Conservation (phyloP, 495 filamentous ascomycete species). For the Talaromyces trachyspermus region DNA sequence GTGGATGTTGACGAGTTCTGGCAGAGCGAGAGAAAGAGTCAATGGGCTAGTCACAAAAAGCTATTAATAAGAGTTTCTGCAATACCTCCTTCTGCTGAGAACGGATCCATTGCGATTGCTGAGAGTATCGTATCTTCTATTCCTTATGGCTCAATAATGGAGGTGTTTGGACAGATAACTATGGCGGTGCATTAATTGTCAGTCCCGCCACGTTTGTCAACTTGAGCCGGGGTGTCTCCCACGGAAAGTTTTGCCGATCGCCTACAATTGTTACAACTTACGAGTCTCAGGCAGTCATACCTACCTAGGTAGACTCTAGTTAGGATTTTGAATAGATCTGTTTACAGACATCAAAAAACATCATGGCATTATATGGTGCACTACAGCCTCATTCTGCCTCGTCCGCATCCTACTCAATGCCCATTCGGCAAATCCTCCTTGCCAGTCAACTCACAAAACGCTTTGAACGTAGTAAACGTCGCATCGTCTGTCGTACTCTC, state of each 20-base stretch:
- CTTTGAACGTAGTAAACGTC: conserved; percentile 84
- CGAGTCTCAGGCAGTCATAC: no score
- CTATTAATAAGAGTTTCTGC: no score
- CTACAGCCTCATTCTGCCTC: conserved; percentile 1
- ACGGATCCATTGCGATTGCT: conserved; percentile 69
- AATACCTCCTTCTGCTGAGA: conserved; percentile 77
- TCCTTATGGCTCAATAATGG: not conserved
- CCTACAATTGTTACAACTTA: no score
- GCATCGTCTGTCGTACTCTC: conserved; percentile 55
- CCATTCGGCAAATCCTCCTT: conserved; percentile 40
- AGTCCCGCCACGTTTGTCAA: not conserved
- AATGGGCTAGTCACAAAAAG: no score
- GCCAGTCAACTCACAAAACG: conserved; percentile 79
- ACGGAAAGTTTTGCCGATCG: conserved; percentile 6
- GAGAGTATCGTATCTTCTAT: not conserved
- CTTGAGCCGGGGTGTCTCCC: not conserved
- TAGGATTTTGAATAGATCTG: no score
- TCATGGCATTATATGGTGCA: no score
- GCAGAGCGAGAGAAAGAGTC: conserved; percentile 4
- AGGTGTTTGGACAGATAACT: no score
- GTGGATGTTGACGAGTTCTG: conserved; percentile 91
- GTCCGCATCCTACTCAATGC: conserved; percentile 14
- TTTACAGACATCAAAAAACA: no score
- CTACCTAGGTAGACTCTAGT: no score
- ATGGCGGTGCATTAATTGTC: not conserved